phyloP scores from a whole-genome alignment of 2,329 filamentous ascomycete species.

The Volutella citrinella region DNA sequence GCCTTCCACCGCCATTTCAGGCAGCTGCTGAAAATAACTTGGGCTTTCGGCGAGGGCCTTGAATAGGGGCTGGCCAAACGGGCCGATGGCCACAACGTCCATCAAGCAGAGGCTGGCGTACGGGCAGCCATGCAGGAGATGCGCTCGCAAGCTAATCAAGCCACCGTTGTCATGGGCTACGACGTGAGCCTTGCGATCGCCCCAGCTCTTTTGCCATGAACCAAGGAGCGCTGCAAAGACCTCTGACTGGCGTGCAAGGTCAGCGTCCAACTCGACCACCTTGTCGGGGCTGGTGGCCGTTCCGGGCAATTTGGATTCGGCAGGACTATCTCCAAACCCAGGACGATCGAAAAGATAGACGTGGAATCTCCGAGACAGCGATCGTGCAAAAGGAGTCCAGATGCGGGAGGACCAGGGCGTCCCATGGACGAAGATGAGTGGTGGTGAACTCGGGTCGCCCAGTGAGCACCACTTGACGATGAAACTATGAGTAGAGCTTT shows the following conservation, averaged over 20 bases:
- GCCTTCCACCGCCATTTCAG: slow-evolving; percentile 32
- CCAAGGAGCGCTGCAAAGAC: slow-evolving; percentile 36
- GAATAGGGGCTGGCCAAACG: slow-evolving; percentile 42
- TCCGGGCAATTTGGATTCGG: slow-evolving; percentile 16
- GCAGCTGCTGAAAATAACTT: slow-evolving; percentile 32
- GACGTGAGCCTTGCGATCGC: slow-evolving; percentile 30
- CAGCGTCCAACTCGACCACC: slow-evolving; percentile 26
- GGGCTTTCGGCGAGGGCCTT: slow-evolving; percentile 35
- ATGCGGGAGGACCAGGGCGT: slow-evolving; percentile 45
- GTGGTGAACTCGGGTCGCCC: slow-evolving; percentile 25
- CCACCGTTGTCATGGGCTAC: slow-evolving; percentile 45
- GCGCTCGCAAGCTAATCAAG: slow-evolving; percentile 35
- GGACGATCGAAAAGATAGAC: slow-evolving; percentile 45
- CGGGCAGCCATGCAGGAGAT: slow-evolving; percentile 33
- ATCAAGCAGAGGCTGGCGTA: slow-evolving; percentile 40
- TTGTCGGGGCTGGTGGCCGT: slow-evolving; percentile 5
- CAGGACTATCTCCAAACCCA: slow-evolving; percentile 39
- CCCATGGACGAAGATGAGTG: slow-evolving; percentile 43
- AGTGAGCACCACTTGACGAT: slow-evolving; percentile 32
- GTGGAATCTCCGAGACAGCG: slow-evolving; percentile 32
- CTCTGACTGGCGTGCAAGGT: slow-evolving; percentile 36
- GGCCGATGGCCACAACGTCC: slow-evolving; percentile 41
- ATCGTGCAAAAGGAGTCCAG: slow-evolving; percentile 33
- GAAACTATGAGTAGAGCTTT: slow-evolving; percentile 24
- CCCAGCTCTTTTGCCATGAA: slow-evolving; percentile 28